Conservation (phyloP, 805 yeast genomes). For the Wickerhamiella slavikovae region DNA sequence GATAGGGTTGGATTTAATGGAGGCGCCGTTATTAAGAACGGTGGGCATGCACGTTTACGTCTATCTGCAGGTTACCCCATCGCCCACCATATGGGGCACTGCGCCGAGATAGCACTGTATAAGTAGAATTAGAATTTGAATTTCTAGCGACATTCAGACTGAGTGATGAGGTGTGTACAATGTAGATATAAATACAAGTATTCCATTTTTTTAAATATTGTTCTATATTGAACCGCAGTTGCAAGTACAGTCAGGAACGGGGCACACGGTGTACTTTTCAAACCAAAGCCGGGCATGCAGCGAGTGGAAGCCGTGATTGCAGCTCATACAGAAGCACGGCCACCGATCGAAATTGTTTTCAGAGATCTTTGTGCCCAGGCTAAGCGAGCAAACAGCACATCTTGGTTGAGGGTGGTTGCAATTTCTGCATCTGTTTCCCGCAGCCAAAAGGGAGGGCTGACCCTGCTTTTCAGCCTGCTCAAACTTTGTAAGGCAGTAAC, state of each 20-base stretch:
- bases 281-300: slow-evolving; percentile 96
- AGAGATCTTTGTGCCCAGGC: slow-evolving; percentile 34
- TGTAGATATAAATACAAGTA: too few relatives aligned
- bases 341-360: slow-evolving; percentile 27
- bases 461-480: neutral
- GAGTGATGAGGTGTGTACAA: too few relatives aligned
- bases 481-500: slow-evolving; percentile 29
- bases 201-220: too few relatives aligned
- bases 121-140: too few relatives aligned
- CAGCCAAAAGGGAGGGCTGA: neutral
- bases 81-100: too few relatives aligned
- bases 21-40: too few relatives aligned
- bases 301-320: slow-evolving; percentile 89
- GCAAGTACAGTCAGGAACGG: slow-evolving; percentile 85
- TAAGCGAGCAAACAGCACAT: slow-evolving; percentile 71
- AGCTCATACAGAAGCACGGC: slow-evolving; percentile 79
- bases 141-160: too few relatives aligned
- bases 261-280: slow-evolving; percentile 66
- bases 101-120: too few relatives aligned
- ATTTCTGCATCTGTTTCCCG: slow-evolving; percentile 36
- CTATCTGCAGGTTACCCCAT: too few relatives aligned
- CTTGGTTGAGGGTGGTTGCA: slow-evolving; percentile 79
- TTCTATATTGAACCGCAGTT: slow-evolving; percentile 26
- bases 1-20: too few relatives aligned
- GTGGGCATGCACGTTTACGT: too few relatives aligned